Conservation (phyloP, 345 rosid genomes). For the Mangifera indica region DNA sequence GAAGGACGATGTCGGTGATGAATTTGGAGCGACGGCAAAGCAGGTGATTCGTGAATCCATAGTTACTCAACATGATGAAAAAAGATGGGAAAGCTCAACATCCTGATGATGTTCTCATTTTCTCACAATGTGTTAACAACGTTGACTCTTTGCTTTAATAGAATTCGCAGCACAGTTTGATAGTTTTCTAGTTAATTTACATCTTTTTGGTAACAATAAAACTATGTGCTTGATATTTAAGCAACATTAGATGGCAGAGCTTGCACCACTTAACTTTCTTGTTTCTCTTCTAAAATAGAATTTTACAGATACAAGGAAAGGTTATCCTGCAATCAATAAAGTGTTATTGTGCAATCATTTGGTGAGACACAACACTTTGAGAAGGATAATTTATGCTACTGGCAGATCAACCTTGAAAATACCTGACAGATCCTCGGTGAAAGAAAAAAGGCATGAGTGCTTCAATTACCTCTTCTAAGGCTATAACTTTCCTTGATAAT, state of each 20-base stretch:
- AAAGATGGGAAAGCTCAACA: not conserved
- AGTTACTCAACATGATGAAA: not conserved
- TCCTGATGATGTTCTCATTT: slow-evolving; percentile 33
- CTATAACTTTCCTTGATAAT: slow-evolving; percentile 67
- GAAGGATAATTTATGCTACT: not conserved
- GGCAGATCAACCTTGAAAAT: slow-evolving; percentile 3
- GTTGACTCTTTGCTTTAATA: slow-evolving; percentile 39
- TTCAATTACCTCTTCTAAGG: slow-evolving; percentile 78
- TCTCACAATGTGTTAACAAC: slow-evolving; percentile 32
- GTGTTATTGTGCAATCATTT: not conserved
- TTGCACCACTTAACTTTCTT: not conserved
- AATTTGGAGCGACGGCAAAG: not conserved
- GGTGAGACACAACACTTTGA: not conserved
- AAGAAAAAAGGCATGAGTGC: slow-evolving; percentile 3
- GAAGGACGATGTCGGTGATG: not conserved
- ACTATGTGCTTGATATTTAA: not conserved
- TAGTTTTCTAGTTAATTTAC: no score
- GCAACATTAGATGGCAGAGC: not conserved
- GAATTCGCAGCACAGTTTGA: no score
- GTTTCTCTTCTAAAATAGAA: slow-evolving; percentile 1
- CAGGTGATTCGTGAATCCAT: slow-evolving; percentile 23
- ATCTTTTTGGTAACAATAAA: no score
- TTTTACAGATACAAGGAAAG: not conserved
- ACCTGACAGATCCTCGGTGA: not conserved
- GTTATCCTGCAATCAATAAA: not conserved